These are phyloP conservation scores for Grigorovia humatica DNA, from an alignment of 805 yeast genomes.

Conservation along the genomic window DNA sequence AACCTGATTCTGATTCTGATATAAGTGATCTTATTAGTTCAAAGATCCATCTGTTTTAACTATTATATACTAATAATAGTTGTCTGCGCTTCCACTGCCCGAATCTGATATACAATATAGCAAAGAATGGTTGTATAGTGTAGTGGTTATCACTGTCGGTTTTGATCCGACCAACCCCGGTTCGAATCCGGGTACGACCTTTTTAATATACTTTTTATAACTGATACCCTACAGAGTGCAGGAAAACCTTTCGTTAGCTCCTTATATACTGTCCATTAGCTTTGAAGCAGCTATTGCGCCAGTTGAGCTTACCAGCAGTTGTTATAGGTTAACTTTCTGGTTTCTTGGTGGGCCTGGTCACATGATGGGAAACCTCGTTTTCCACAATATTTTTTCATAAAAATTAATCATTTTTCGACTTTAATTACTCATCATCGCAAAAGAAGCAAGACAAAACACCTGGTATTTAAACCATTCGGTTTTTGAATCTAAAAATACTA, in stretches of 20 bases:
- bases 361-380: neutral
- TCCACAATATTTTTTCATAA: neutral
- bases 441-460: neutral
- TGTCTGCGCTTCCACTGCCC: no score
- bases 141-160: conserved; percentile 76
- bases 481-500: neutral
- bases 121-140: conserved; percentile 48
- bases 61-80: no score
- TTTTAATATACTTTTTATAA: neutral
- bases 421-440: neutral
- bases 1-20: no score
- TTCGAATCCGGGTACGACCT: conserved; percentile 82
- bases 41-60: no score
- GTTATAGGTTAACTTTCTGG: no score
- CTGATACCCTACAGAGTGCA: neutral
- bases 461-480: neutral
- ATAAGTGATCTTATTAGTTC: no score
- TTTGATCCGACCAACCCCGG: conserved; percentile 77
- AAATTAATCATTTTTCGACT: neutral
- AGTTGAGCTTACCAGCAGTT: no score
- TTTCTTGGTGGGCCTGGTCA: neutral
- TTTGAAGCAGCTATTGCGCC: no score
- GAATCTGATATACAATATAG: no score
- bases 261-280: no score
- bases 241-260: no score